Conservation (phyloP, 805 yeast genomes). For the Saturnispora sekii region DNA sequence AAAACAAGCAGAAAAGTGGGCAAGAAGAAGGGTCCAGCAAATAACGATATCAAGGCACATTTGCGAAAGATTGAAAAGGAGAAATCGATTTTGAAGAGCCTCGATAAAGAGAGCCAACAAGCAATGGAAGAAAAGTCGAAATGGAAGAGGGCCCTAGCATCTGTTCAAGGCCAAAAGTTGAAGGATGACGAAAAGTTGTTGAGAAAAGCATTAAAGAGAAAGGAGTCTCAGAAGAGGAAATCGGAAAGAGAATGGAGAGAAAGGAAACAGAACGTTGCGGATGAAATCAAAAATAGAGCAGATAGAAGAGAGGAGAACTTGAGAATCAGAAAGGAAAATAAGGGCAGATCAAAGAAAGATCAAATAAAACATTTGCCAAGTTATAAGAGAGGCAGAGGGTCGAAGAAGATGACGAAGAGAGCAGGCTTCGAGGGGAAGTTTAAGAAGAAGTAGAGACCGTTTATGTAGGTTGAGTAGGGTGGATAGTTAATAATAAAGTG, state of each 20-base stretch:
- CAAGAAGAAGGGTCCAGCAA: constrained; percentile 73
- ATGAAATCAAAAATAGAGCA: constrained; percentile 60
- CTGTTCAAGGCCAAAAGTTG: constrained; percentile 80
- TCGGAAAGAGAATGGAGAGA: constrained; percentile 91
- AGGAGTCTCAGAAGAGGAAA: constrained; percentile 73
- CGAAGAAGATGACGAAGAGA: constrained; percentile 11
- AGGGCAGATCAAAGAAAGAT: constrained; percentile 68
- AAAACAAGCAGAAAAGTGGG: constrained; percentile 47
- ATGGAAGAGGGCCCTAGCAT: constrained; percentile 79
- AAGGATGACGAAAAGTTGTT: constrained; percentile 85
- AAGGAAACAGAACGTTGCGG: constrained; percentile 70
- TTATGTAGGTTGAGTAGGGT: neutral
- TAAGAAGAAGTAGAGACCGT: constrained; percentile 7
- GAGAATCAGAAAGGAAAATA: constrained; percentile 74
- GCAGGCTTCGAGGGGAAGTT: constrained; percentile 86
- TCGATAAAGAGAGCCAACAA: constrained; percentile 54
- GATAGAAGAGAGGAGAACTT: constrained; percentile 91
- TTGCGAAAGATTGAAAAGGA: constrained; percentile 65
- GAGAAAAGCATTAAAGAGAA: constrained; percentile 75
- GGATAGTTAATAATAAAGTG: neutral
- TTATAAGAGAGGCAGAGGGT: constrained; percentile 41
- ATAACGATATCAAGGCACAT: constrained; percentile 78
- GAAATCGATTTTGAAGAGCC: constrained; percentile 47
- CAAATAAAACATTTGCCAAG: constrained; percentile 59
- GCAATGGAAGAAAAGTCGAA: constrained; percentile 59